Evolutionary conservation across 768 basidiomycete genomes (phyloP).

Genomic region (Tylopilus vinaceipallidus): DNA sequence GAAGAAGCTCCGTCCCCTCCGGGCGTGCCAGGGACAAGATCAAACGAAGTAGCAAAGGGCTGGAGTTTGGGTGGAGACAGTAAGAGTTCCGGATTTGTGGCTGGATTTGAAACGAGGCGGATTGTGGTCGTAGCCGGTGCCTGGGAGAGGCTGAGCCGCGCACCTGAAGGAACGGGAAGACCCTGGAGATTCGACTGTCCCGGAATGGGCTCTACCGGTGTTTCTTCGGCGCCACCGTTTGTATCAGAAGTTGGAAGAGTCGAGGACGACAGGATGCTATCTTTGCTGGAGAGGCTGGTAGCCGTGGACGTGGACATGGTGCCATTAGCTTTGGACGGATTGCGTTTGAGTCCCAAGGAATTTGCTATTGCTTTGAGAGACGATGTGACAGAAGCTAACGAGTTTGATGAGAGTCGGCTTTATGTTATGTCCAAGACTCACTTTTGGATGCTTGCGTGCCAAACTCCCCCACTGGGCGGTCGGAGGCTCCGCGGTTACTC

Average conservation of each 20-base stretch:
- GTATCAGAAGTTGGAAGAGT: constrained; percentile 31
- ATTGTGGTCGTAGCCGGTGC: constrained; percentile 47
- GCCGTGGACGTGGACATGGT: constrained; percentile 32
- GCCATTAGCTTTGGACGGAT: constrained; percentile 14
- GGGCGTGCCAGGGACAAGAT: constrained; percentile 62
- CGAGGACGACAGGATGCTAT: constrained; percentile 20
- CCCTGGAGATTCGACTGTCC: constrained; percentile 59
- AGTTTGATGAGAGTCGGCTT: constrained; percentile 3
- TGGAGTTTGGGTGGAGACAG: constrained; percentile 60
- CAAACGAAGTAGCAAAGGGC: constrained; percentile 66
- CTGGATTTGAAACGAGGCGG: constrained; percentile 40
- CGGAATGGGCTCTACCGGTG: constrained; percentile 49
- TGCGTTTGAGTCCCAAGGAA: constrained; percentile 69
- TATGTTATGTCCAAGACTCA: constrained; percentile 29
- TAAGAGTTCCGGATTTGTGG: constrained; percentile 20
- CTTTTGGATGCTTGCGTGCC: constrained; percentile 68
- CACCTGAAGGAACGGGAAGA: constrained; percentile 56
- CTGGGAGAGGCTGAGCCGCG: constrained; percentile 58
- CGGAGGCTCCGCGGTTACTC: constrained; percentile 42
- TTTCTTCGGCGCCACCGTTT: constrained; percentile 16
- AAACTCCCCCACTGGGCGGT: constrained; percentile 59
- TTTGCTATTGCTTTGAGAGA: constrained; percentile 77
- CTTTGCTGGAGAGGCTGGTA: constrained; percentile 26
- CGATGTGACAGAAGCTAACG: constrained; percentile 59
- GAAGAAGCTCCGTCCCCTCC: constrained; percentile 16